phyloP scores from a whole-genome alignment of 352 stramenopile genomes.

The Phytophthora constricta region DNA sequence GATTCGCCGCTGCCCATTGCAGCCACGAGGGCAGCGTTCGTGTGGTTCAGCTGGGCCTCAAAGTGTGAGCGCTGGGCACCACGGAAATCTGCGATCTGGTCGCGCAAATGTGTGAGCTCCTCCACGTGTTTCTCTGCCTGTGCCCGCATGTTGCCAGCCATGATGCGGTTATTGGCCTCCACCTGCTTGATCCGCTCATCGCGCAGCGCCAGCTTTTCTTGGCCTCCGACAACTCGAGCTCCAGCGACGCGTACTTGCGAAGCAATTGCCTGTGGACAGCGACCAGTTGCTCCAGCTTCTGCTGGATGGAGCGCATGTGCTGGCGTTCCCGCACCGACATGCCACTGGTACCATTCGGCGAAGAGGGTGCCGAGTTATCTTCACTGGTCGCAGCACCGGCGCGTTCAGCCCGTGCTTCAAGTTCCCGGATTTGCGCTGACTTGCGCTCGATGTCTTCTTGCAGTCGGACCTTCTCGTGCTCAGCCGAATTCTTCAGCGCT shows the following conservation, averaged over 20 bases:
- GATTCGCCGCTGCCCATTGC: slow-evolving; percentile 33
- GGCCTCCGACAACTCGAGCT: slow-evolving; percentile 87
- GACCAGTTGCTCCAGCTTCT: slow-evolving; percentile 92
- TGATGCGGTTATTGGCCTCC: slow-evolving; percentile 88
- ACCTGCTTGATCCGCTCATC: slow-evolving; percentile 92
- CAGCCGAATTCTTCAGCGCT: slow-evolving; percentile 52
- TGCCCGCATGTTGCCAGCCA: slow-evolving; percentile 89
- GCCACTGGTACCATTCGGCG: slow-evolving; percentile 48
- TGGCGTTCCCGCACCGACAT: slow-evolving; percentile 85
- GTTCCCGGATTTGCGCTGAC: slow-evolving; percentile 59
- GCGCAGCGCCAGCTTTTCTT: slow-evolving; percentile 90
- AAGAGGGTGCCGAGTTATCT: slow-evolving; percentile 33
- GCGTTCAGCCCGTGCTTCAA: slow-evolving; percentile 66
- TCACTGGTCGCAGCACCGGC: slow-evolving; percentile 38
- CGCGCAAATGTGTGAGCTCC: slow-evolving; percentile 85
- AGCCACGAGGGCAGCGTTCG: slow-evolving; percentile 37
- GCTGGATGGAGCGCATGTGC: slow-evolving; percentile 90
- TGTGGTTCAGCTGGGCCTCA: slow-evolving; percentile 68
- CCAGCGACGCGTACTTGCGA: slow-evolving; percentile 90
- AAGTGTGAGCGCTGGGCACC: slow-evolving; percentile 80
- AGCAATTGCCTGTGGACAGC: slow-evolving; percentile 90
- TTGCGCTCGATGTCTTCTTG: slow-evolving; percentile 78
- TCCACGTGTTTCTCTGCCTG: slow-evolving; percentile 90
- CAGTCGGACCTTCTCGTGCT: slow-evolving; percentile 68
- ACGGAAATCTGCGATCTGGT: slow-evolving; percentile 87